Conservation (phyloP, 495 filamentous ascomycete species). For the Lindgomyces ingoldianus region DNA sequence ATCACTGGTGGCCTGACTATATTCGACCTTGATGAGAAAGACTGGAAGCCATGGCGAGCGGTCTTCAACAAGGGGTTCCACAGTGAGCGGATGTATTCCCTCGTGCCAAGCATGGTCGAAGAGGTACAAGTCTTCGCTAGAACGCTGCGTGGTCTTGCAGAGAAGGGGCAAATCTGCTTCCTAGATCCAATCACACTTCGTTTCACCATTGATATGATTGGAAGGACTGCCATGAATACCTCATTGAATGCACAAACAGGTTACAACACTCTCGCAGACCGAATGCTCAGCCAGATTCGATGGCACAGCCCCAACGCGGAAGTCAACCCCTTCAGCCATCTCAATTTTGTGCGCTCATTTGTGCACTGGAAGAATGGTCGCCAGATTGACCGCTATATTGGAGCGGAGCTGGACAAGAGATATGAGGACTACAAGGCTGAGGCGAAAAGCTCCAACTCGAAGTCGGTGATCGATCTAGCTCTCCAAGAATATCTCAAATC, state of each 20-base stretch:
- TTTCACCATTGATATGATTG: conserved; percentile 38
- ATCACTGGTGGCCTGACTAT: conserved; percentile 1
- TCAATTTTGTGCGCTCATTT: conserved; percentile 1
- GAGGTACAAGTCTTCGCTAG: conserved; percentile 37
- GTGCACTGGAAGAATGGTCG: conserved; percentile 3
- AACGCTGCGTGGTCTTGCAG: conserved; percentile 30
- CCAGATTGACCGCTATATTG: conserved; percentile 8
- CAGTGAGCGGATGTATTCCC: conserved; percentile 36
- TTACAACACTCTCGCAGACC: not conserved
- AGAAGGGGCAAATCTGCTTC: conserved; percentile 33
- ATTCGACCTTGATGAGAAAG: conserved; percentile 27
- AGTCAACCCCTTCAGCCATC: not conserved
- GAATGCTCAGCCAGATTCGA: not conserved
- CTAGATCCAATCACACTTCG: conserved; percentile 38
- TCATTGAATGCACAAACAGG: not conserved
- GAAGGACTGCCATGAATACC: conserved; percentile 29
- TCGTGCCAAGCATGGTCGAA: conserved; percentile 43
- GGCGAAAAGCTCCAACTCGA: not conserved
- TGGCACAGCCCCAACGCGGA: not conserved
- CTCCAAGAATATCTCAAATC: conserved; percentile 7
- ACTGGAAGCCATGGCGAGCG: conserved; percentile 40
- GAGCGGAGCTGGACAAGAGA: not conserved
- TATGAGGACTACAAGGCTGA: not conserved
- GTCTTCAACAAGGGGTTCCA: conserved; percentile 46
- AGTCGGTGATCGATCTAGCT: conserved; percentile 14